Evolutionary conservation across 495 filamentous ascomycete genomes (phyloP), one percentile per base, ranked within the genome.

Genomic region (Xylaria telfairii): DNA sequence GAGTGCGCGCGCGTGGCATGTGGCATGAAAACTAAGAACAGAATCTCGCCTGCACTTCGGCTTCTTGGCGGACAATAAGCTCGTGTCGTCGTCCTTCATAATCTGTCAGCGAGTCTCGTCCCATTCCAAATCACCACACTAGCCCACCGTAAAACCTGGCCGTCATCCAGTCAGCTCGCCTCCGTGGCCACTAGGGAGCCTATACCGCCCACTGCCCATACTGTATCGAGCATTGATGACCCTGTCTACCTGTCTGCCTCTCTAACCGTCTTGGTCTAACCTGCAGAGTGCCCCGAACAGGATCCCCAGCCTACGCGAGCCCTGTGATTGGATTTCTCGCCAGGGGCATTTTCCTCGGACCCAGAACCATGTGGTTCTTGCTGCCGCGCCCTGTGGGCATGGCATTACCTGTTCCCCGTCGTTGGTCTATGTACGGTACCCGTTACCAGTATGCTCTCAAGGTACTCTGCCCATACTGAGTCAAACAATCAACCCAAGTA

Each of bases 61-160:
- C 34, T 21, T 19, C 67, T 63, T 54, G 57, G 56, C 66, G 28
- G 53, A 69, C 67, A 69, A 65, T 70, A 64, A 70, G 68, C 60
- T 70, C 60, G 68, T 65, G 68, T 46, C 57, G 61, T 21, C 5
- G 47, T 13, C 46, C 47, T 66, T 39, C 47, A 53, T 3, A 39
- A 69, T 69, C 49, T 70, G 68, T 70, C 68, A 70, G 68, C 68
- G 26, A 70, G 12, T 24, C 28, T 37, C 2, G 21, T 47, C 28
- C 12, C 68, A 70, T 70, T 70, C 68, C 61, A 70, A 70, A 70
- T 70, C 26, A 57, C 26, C 26, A 42, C 21, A 59, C 53, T 21
- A 68, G 17, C 53, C 65, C 65, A 65, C 68, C 60, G 46, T 39
- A 65, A 70, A 64, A 41, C 41, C 49, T 42, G 57, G 57, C 67